Conservation (phyloP, 1,139 yeast genomes). For the Yamadazyma atlantica region DNA sequence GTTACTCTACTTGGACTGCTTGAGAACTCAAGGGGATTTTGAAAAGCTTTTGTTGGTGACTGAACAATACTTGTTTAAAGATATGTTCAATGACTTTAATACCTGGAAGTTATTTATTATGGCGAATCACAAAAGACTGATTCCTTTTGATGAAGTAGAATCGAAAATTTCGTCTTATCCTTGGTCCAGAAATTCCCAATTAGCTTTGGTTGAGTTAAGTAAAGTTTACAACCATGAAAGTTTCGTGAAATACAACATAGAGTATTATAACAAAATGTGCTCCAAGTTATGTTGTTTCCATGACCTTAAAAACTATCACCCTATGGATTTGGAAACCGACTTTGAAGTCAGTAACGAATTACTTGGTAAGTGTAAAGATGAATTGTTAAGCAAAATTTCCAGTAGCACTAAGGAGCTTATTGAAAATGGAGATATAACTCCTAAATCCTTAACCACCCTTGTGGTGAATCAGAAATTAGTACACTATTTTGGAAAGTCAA, state of each 20-base stretch:
- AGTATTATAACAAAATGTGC: constrained; percentile 46
- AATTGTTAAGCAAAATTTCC: constrained; percentile 12
- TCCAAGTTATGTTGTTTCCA: constrained; percentile 59
- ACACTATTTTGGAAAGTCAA: constrained; percentile 11
- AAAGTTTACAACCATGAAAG: constrained; percentile 17
- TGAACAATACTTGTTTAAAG: constrained; percentile 34
- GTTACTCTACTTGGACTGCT: constrained; percentile 47
- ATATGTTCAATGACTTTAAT: constrained; percentile 56
- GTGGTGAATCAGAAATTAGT: constrained; percentile 55
- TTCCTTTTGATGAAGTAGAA: constrained; percentile 24
- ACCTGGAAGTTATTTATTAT: constrained; percentile 56
- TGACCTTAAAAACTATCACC: constrained; percentile 48
- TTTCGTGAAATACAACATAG: constrained; percentile 25
- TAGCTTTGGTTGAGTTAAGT: constrained; percentile 54
- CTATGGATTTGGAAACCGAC: not conserved
- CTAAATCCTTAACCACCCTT: constrained; percentile 33
- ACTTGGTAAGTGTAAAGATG: not conserved
- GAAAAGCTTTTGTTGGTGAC: constrained; percentile 34
- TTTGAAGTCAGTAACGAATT: not conserved
- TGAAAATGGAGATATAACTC: constrained; percentile 2
- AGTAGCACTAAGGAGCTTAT: constrained; percentile 10
- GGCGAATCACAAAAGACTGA: constrained; percentile 37
- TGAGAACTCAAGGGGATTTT: constrained; percentile 44
- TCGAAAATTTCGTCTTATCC: constrained; percentile 22
- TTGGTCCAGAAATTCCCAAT: constrained; percentile 52